These are phyloP conservation scores for Heliosperma pusillum DNA, from an alignment of 148 eudicot genomes.

Conservation along the genomic window DNA sequence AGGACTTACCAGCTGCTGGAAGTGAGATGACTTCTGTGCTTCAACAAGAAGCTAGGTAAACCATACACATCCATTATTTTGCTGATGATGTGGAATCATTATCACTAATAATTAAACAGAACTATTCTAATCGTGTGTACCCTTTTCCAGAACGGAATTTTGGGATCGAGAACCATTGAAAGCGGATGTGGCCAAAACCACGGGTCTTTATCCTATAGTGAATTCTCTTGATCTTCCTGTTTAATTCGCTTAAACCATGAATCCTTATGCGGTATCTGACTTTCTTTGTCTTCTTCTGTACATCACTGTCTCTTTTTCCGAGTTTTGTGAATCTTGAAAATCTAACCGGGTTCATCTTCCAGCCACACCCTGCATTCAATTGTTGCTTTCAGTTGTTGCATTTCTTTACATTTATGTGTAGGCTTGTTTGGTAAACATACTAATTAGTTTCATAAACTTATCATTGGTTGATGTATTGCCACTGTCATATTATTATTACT, in stretches of 20 bases:
- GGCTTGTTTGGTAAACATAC: not conserved
- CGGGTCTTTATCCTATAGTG: conserved; percentile 58
- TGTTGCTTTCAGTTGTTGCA: conserved; percentile 28
- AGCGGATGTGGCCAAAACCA: conserved; percentile 41
- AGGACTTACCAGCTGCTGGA: conserved; percentile 4
- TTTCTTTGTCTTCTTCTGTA: conserved; percentile 50
- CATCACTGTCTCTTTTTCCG: conserved; percentile 28
- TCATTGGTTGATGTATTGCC: not conserved
- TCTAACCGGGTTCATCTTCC: conserved; percentile 37
- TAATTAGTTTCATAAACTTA: not conserved
- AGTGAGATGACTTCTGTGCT: not conserved
- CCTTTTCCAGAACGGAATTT: conserved; percentile 42
- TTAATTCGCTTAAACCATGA: conserved; percentile 42
- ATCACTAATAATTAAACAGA: not conserved
- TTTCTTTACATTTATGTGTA: not conserved
- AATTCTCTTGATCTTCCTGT: conserved; percentile 56
- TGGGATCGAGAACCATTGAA: conserved; percentile 45
- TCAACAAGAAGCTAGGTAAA: conserved; percentile 12
- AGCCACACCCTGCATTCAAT: conserved; percentile 44
- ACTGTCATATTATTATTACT: not conserved
- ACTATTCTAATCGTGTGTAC: conserved; percentile 48
- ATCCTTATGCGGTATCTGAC: conserved; percentile 52
- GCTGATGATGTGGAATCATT: not conserved
- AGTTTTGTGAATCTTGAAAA: conserved; percentile 37
- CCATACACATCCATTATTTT: not conserved